phyloP scores from a whole-genome alignment of 805 yeast genomes.

The Yarrowia deformans region DNA sequence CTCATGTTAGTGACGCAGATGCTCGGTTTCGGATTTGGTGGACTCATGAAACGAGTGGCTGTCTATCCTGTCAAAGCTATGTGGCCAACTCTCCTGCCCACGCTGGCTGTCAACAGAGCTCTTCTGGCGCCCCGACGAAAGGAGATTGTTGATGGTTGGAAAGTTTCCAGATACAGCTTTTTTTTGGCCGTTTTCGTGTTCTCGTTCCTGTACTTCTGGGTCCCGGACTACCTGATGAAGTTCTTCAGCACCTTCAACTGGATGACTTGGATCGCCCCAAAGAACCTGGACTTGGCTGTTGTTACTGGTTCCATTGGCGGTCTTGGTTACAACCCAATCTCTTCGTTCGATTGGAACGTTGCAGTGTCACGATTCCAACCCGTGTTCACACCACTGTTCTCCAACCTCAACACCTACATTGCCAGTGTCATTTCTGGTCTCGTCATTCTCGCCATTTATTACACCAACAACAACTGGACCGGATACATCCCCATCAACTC shows the following conservation, averaged over 20 bases:
- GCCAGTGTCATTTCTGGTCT: constrained; percentile 42
- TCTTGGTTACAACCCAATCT: constrained; percentile 54
- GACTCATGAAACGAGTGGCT: constrained; percentile 60
- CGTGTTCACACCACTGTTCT: constrained; percentile 41
- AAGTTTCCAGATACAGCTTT: constrained; percentile 59
- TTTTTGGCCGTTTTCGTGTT: constrained; percentile 55
- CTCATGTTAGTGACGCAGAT: constrained; percentile 58
- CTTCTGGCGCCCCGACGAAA: constrained; percentile 50
- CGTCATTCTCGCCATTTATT: constrained; percentile 58
- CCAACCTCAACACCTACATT: constrained; percentile 40
- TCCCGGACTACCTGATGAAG: constrained; percentile 69
- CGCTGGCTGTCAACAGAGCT: constrained; percentile 55
- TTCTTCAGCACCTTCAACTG: constrained; percentile 70
- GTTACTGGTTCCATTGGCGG: constrained; percentile 61
- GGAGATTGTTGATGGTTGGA: constrained; percentile 67
- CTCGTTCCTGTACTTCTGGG: constrained; percentile 66
- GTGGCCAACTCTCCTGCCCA: constrained; percentile 64
- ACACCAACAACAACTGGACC: constrained; percentile 64
- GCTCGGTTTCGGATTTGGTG: constrained; percentile 62
- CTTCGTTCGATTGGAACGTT: constrained; percentile 54
- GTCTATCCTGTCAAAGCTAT: constrained; percentile 55
- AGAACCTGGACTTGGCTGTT: constrained; percentile 65
- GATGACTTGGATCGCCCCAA: constrained; percentile 62
- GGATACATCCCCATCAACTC: constrained; percentile 66
- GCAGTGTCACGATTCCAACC: constrained; percentile 44